Base-by-base conservation (phyloP, 441 rosid species). In the Aleurites moluccanus region DNA sequence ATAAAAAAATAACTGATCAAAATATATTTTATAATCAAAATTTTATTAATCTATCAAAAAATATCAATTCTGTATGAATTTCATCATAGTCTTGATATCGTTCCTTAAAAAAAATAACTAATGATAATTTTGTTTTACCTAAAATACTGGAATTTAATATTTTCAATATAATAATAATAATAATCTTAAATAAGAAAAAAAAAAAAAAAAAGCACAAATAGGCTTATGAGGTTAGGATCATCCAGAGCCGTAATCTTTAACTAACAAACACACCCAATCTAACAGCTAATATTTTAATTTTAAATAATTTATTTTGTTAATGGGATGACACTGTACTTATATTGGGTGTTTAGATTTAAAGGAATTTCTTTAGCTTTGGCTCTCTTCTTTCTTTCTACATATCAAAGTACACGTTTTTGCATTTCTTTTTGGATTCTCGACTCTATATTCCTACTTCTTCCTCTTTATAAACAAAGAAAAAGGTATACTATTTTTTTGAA, bases 281-380 rank as follows among this genome's bases (percentile, higher is more conserved):
- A 67, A 85, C 84, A 86, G 84, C 5, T n/a, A 10, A 20, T 3
- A 52, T 52, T 20, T 20, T 25, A 49, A 23, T 35, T 45, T 65
- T 4, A 13, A 7, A 10, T 27, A 59, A 15, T 23, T 15, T 35
- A 3, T n/a, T n/a, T 10, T 33, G 15, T 4, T n/a, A 18, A 40
- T 28, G 5, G 75, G 82, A 68, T 76, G 88, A 81, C 86, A 59
- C 72, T 76, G 14, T 13, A 30, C 66, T 67, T n/a, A 30, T 30
- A 0, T 13, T 28, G 18, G 30, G 72, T 28, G 23, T 52, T n/a
- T 30, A 28, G 61, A 69, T 21, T 52, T 18, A 9, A 52, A 42
- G 10, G 18, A 10, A 15, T 49, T 47, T 49, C 71, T 70, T 35
- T 50, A 9, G 18, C 63, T 67, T 49, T 47, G 52, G 42, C 27